These are phyloP conservation scores for Pythium sukuiense DNA, from an alignment of 352 stramenopile species.

Conservation along the genomic window DNA sequence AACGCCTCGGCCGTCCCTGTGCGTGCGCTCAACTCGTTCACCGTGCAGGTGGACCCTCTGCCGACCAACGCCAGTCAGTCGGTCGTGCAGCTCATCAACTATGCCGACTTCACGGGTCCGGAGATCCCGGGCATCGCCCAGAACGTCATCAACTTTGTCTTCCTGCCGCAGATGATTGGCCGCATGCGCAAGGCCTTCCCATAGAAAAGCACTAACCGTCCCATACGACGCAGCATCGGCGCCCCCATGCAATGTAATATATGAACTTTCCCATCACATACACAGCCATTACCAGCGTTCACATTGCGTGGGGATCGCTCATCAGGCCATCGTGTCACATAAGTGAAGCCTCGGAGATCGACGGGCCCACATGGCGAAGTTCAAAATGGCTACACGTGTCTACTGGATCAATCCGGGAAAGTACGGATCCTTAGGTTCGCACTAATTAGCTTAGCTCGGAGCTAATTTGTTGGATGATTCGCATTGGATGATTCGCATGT, in stretches of 20 bases:
- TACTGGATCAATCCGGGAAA: neutral
- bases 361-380: too few relatives aligned
- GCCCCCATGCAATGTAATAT: too few relatives aligned
- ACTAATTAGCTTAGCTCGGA: neutral
- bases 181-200: slow-evolving; percentile 21
- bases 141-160: slow-evolving; percentile 17
- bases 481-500: neutral
- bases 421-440: neutral
- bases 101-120: slow-evolving; percentile 22
- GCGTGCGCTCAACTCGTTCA: slow-evolving; percentile 25
- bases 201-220: neutral
- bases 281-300: too few relatives aligned
- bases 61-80: slow-evolving; percentile 21
- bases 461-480: neutral
- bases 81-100: slow-evolving; percentile 31
- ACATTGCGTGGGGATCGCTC: too few relatives aligned
- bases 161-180: slow-evolving; percentile 17
- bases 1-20: slow-evolving; percentile 16
- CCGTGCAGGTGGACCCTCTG: slow-evolving; percentile 21
- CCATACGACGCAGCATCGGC: too few relatives aligned
- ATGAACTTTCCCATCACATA: too few relatives aligned
- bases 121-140: slow-evolving; percentile 7
- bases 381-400: too few relatives aligned
- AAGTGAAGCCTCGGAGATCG: too few relatives aligned
- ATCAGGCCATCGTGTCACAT: too few relatives aligned